Base-by-base conservation (phyloP, 1,284 basidiomycete genomes). In the Sphaerobolus stellatus region DNA sequence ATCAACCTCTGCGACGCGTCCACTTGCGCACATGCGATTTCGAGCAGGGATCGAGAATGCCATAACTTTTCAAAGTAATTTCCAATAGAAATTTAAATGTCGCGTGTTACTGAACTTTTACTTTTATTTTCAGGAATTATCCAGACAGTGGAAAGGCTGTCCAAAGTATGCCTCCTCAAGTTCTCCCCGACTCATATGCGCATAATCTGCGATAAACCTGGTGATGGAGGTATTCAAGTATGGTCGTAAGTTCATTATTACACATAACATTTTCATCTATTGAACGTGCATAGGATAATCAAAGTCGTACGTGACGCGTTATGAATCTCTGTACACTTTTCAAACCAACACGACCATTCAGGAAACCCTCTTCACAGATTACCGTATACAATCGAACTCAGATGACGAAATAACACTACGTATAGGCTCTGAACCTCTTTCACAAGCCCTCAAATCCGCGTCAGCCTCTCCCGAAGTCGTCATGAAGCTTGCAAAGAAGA, bases 381-480 rank as follows among this genome's bases (percentile, higher is more conserved):
- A 92, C 68, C 86, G 90, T 34, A 93, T 96, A 59, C 89, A 94
- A 66, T 94, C 91, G 14, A 94, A 94, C 63, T 79, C 86, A 1
- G 77, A 85, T 48, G 94, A 96, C 67, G 84, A 88, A 62, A 95
- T 96, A 57, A 88, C 86, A 22, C 73, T 94, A 54, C 75, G 81
- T 29, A 70, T 92, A 20, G 75, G 82, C 1, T 77, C 90, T 5
- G 92, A 94, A 50, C 85, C 90, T 0, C 75, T 96, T 1, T 75
- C 90, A 18, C 83, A 84, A 14, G 88, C 90, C 0, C 76, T 96
- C 4, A 77, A 76, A 34, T 90, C 88, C 2, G 84, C 86, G 0
- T 72, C 73, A 1, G 64, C 75, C 1, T 68, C 77, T 8, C 80
- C 84, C 14, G 87, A 92, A 47, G 81, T 92, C 24, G 78, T 86